phyloP scores from a whole-genome alignment of 2,329 filamentous ascomycete genomes.

The Aspergillus sclerotialis region DNA sequence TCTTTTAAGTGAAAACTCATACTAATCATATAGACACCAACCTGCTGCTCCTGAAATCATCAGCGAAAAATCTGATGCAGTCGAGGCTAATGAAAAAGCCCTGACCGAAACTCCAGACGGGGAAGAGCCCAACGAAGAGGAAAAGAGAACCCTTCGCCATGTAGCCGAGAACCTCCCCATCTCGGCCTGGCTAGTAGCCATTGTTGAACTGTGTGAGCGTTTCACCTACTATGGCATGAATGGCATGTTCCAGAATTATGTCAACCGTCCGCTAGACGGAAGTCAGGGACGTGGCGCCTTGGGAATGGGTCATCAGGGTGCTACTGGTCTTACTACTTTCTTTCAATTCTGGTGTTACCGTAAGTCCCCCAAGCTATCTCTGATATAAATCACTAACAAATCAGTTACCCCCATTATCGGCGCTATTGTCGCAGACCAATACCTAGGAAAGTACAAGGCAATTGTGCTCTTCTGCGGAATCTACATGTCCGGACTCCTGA shows the following conservation, averaged over 20 bases:
- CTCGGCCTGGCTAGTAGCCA: conserved; percentile 51
- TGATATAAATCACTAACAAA: background rate
- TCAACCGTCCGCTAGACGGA: conserved; percentile 36
- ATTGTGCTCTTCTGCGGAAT: conserved; percentile 50
- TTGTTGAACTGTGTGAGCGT: conserved; percentile 52
- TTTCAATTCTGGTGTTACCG: conserved; percentile 51
- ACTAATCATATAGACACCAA: too few species aligned
- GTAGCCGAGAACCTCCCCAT: conserved; percentile 49
- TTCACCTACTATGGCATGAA: conserved; percentile 53
- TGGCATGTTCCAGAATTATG: conserved; percentile 52
- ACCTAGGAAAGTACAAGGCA: conserved; percentile 56
- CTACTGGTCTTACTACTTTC: conserved; percentile 46
- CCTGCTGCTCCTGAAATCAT: too few species aligned
- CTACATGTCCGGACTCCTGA: conserved; percentile 52
- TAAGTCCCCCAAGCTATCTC: conserved; percentile 11
- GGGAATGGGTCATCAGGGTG: conserved; percentile 38
- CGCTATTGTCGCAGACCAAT: conserved; percentile 54
- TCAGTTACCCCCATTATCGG: conserved; percentile 50
- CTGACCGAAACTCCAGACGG: conserved; percentile 36
- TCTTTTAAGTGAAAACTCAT: too few species aligned
- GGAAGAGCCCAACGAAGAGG: conserved; percentile 47
- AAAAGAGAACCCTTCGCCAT: conserved; percentile 45
- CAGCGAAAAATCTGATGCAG: conserved; percentile 17
- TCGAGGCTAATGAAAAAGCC: conserved; percentile 26
- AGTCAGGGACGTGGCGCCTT: conserved; percentile 35